Evolutionary conservation across 1,284 basidiomycete species (phyloP).

Genomic region (Microbotryum silenes-acaulis): DNA sequence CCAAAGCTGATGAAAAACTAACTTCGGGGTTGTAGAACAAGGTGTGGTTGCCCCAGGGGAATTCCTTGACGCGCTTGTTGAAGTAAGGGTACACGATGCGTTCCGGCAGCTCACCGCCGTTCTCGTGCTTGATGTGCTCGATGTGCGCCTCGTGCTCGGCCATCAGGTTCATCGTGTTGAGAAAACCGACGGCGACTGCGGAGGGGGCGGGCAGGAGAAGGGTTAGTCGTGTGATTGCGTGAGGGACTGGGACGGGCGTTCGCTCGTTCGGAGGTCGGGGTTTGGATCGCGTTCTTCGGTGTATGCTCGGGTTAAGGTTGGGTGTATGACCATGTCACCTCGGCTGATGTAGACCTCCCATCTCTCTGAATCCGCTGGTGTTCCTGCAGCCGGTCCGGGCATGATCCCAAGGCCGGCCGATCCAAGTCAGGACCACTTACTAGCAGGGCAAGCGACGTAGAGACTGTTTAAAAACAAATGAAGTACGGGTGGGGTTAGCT

Average conservation of each 20-base stretch:
- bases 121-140: conserved; percentile 63
- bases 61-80: conserved; percentile 57
- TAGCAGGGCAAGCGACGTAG: conserved; percentile 64
- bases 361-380: too few relatives aligned
- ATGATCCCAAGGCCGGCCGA: too few relatives aligned
- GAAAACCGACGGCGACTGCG: conserved; percentile 24
- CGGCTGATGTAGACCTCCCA: too few relatives aligned
- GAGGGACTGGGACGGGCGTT: too few relatives aligned
- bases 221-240: background rate
- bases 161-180: conserved; percentile 23
- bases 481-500: too few relatives aligned
- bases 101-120: conserved; percentile 64
- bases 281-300: too few relatives aligned
- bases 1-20: background rate
- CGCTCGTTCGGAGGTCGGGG: too few relatives aligned
- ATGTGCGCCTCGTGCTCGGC: conserved; percentile 62
- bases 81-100: conserved; percentile 64
- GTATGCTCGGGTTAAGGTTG: too few relatives aligned
- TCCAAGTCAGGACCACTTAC: conserved; percentile 15
- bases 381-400: too few relatives aligned
- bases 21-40: conserved; percentile 72
- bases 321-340: too few relatives aligned
- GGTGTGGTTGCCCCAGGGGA: conserved; percentile 69
- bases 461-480: conserved; percentile 46
- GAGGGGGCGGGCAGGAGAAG: background rate